Base-by-base conservation (phyloP, 2,329 filamentous ascomycete species). In the Trichoderma sp. region DNA sequence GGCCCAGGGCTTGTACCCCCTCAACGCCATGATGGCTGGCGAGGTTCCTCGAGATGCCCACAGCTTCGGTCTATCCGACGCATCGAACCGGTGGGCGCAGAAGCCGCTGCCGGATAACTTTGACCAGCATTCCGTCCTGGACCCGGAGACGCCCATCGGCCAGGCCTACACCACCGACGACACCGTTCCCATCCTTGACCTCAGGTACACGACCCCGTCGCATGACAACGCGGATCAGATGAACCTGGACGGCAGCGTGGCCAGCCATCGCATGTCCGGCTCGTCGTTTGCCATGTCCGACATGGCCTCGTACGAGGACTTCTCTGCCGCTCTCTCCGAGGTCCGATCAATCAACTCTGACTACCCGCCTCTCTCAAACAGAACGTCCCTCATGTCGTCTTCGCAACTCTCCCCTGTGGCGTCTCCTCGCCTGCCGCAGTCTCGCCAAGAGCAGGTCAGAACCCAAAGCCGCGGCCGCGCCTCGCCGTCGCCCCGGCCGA, bases 271-370 rank as follows among this genome's bases (percentile, higher is more conserved):
- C 67, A 84, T 90, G 80, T 91, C 89, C 21, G 88, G 88, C 55
- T 91, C 89, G 2, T 91, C 89, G 1, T 90, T 90, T 72, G 90
- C 88, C 45, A 84, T 91, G 78, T 89, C 88, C 5, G 89, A 91
- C 70, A 85, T 90, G 74, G 83, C 87, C 57, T 87, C 87, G 4
- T 91, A 89, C 73, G 89, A 92, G 65, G 89, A 92, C 68, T 86
- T 90, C 72, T 88, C 89, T 17, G 80, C 88, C 26, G 81, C 85
- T 24, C 76, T 88, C 64, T 89, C 88, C 7, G 88, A 91, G 68
- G 86, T 87, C 44, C 84, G 87, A 39, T 89, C 88, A 14, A 89
- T 89, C 75, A 81, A 78, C 69, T 87, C 86, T 7, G 87, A 89
- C 71, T 90, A 89, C 72, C 88, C 89, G 51, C 83, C 86, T 14